These are phyloP conservation scores for Prunus armeniaca DNA, from an alignment of 306 rosid genomes.

Conservation along the genomic window DNA sequence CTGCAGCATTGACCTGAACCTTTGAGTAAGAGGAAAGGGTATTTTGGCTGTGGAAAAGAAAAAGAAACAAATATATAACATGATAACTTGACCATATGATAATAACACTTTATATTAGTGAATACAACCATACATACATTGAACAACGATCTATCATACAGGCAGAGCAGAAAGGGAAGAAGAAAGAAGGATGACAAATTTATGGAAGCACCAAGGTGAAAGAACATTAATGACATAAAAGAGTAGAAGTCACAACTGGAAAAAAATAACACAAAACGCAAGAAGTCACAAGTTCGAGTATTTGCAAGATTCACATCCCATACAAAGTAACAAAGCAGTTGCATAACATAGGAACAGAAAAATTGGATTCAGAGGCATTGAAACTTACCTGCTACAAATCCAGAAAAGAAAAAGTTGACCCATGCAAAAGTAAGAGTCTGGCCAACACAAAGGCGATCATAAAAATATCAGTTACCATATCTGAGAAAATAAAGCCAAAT, in stretches of 20 bases:
- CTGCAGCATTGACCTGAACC: constrained; percentile 95
- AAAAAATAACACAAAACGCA: constrained; percentile 4
- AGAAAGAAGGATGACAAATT: not conserved
- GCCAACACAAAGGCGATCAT: constrained; percentile 29
- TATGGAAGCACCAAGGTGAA: not conserved
- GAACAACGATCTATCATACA: not conserved
- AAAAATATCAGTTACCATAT: not conserved
- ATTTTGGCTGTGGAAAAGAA: constrained; percentile 74
- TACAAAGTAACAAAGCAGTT: constrained; percentile 3
- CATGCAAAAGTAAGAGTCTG: constrained; percentile 99
- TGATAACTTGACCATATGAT: not conserved
- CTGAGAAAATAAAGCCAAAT: not conserved
- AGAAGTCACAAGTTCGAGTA: constrained; percentile 3
- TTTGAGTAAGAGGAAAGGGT: constrained; percentile 96
- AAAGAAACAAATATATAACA: constrained; percentile 6
- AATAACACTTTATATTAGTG: not conserved
- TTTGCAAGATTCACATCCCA: not conserved
- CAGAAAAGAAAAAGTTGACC: constrained; percentile 99
- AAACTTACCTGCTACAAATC: constrained; percentile 90
- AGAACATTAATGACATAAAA: constrained; percentile 9
- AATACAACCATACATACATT: not conserved
- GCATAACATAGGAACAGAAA: not conserved
- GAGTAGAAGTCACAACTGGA: not conserved
- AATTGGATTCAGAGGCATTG: constrained; percentile 5
- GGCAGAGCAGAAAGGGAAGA: not conserved